Evolutionary conservation across 1,139 yeast species (phyloP).

Genomic region (Kluyveromyces sp.): DNA sequence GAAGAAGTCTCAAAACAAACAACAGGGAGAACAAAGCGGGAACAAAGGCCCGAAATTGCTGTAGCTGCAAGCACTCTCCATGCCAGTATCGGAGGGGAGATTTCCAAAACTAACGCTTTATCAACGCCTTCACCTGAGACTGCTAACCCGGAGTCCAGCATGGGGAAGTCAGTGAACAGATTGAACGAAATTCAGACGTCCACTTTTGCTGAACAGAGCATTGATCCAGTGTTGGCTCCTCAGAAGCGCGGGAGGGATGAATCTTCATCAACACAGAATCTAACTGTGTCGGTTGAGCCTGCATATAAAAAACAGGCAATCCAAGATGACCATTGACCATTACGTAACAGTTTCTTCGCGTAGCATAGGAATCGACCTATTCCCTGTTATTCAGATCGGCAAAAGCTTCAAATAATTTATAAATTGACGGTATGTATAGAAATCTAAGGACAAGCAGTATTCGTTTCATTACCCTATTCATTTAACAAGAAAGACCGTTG

Average conservation of each 20-base stretch:
- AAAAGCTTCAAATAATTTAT: neutral
- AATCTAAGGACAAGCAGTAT: neutral
- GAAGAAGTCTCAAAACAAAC: conserved; percentile 14
- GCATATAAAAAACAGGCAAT: neutral
- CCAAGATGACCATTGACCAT: neutral
- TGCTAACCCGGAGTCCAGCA: neutral
- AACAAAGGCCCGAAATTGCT: neutral
- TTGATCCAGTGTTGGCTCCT: conserved; percentile 2
- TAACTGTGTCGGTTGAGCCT: neutral
- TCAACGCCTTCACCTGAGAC: neutral
- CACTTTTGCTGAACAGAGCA: conserved; percentile 2
- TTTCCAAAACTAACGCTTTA: neutral
- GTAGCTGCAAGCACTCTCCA: neutral
- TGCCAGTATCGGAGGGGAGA: neutral
- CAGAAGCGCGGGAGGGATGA: conserved; percentile 3
- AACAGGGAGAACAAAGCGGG: neutral
- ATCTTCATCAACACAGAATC: too few species aligned
- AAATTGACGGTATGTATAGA: neutral
- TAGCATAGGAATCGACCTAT: too few species aligned
- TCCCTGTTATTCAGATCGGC: neutral
- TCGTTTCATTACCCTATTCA: neutral
- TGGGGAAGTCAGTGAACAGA: neutral
- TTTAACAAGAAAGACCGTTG: too few species aligned
- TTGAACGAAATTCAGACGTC: neutral
- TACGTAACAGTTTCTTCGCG: too few species aligned